Evolutionary conservation across 2,329 filamentous ascomycete genomes (phyloP), one percentile per base, ranked within the genome.

Genomic region (Parastagonospora nodorum): DNA sequence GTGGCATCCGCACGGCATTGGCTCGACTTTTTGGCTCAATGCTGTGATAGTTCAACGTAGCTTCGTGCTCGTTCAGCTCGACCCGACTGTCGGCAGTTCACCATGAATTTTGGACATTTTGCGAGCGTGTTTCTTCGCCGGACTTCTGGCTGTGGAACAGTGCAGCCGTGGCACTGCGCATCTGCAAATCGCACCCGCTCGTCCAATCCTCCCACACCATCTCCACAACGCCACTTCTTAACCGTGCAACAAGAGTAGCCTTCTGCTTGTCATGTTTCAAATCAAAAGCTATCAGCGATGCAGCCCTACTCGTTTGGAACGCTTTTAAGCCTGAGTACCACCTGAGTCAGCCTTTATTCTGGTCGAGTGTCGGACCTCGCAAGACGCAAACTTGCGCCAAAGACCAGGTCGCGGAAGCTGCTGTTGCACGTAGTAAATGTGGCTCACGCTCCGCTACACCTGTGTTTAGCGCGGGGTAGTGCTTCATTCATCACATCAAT

Each of bases 131-230:
- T 12, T 12, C 39, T 45, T 35, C 37, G 31, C 16, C 31, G 41
- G 41, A 35, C 39, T 27, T 42, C 31, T 32, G 16, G 29, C 29
- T 32, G 40, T 42, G 35, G 41, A 51, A 39, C 30, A 27, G 41
- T 29, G 51, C 45, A 47, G 36, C 33, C 19, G 15, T 27, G 33
- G 35, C 24, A 35, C 45, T 42, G 45, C 49, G 46, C 48, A 37
- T 24, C 16, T 28, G 35, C 36, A n/a, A 48, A 37, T 14, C 29
- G 45, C 30, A 40, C 27, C 31, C 42, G 42, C 42, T 30, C 38
- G 39, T 43, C 58, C 56, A 60, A 60, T 61, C 42, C 56, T 49
- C 56, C 39, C 14, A 51, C 53, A 55, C 55, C 58, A 55, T 28
- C 45, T 45, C 29, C 27, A 36, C 42, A 40, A 42, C 32, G 44